Base-by-base conservation (phyloP, 805 yeast species). In the Lipomyces yamadae region DNA sequence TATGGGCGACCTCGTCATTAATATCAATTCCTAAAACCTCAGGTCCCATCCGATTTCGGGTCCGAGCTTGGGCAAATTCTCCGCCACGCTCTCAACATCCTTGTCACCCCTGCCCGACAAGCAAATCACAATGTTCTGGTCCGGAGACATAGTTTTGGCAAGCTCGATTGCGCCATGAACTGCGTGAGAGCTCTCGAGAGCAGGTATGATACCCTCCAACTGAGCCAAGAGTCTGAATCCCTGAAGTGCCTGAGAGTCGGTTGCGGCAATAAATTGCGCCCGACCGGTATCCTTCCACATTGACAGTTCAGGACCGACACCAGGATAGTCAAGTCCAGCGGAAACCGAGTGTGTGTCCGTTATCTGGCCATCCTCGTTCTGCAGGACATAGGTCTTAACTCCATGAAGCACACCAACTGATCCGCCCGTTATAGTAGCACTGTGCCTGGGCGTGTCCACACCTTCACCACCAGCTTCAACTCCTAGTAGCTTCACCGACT, bases 401-500 rank as follows among this genome's bases (percentile, higher is more conserved):
- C 99, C 99, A 76, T 95, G 99, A 86, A 95, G 89, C 66, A 95
- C 98, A 82, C 99, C 99, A 4, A 96, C 96, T 69, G 85, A 83
- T 76, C 99, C 99, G 45, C 85, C 97, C n/a, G 97, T 87, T 74
- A 95, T 84, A 15, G 98, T 93, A 34, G 99, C 99, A 58, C 97
- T 91, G 78, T 95, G 98, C 74, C 85, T 83, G n/a, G 83, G 85
- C 34, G 98, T 89, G 75, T 91, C 92, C 61, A 94, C 72, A 77
- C 99, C 99, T 73, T 91, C 96, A 79, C 99, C 99, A 78, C 97
- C 99, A 60, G 99, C 99, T 82, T 95, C 99, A 68, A 93, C 92
- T 78, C 99, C 99, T 37, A 93, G 80, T 76, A 95, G 81, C 76
- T 85, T 86, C 56, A 95, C 99, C 7, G 85, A 81, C 15, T 77